Base-by-base conservation (phyloP, 176 grass and related monocot genomes). In the Guadua angustifolia region DNA sequence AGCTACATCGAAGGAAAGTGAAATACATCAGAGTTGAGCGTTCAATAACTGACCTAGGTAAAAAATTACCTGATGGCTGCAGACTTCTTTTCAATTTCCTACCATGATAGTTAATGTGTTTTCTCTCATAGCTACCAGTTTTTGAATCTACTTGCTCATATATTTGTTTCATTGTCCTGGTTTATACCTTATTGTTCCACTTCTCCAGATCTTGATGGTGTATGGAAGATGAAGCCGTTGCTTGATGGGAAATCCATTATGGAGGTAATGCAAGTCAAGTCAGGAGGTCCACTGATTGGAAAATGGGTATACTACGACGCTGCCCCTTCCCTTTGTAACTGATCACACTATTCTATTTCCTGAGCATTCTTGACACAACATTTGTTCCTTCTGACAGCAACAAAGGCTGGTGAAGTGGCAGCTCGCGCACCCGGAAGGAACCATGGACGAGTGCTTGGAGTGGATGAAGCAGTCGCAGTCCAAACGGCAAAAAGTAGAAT, bases 161-260 rank as follows among this genome's bases (percentile, higher is more conserved):
- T 65, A 9, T 29, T 71, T 80, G 57, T 10, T 74, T 61, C 24
- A 43, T 26, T 39, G 5, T 33, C 43, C 53, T 55, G 33, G 40
- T 45, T 85, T 33, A 73, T 50, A 63, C 57, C 42, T 63, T 50
- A 25, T 40, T 53, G 14, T 43, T 83, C 57, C 5, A 12, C 38
- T 45, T 72, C 3, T 61, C 32, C 79, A 98, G 96, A 78, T 74
- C 93, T 98, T n/a, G 91, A 95, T 78, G 80, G 86, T 33, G 83
- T 94, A 32, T 98, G 95, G 95, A 91, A 89, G 81, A 69, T 89
- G 74, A 98, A 90, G 57, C 86, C 83, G 9, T 76, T 98, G 83
- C 95, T 98, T 0, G 95, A 98, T 47, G 95, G 95, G 36, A 98
- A 98, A 60, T 53, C 91, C 10, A 98, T 98, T 46, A 95, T 98